Evolutionary conservation across 2,329 filamentous ascomycete genomes (phyloP).

Genomic region (Fusarium torreyae): DNA sequence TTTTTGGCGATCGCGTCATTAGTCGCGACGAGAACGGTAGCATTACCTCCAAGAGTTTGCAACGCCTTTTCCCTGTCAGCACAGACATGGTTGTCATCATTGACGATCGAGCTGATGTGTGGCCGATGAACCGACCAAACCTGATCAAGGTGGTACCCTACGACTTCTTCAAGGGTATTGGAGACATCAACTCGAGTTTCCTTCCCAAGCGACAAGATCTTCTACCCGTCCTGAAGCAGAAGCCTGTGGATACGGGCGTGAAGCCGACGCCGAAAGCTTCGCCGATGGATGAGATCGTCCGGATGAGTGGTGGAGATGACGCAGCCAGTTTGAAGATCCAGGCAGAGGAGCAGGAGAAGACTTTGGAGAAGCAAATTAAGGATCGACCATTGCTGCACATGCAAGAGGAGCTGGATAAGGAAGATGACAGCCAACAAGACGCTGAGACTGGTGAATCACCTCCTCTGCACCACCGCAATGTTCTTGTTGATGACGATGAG

Average conservation of each 20-base stretch:
- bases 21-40: conserved; percentile 98
- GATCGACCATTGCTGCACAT: conserved; percentile 92
- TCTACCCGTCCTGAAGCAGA: conserved; percentile 54
- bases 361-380: conserved; percentile 88
- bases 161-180: conserved; percentile 98
- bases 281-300: conserved; percentile 81
- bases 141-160: conserved; percentile 96
- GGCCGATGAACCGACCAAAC: conserved; percentile 90
- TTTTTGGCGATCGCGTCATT: conserved; percentile 95
- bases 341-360: conserved; percentile 87
- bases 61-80: conserved; percentile 93
- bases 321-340: conserved; percentile 79
- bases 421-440: conserved; percentile 64
- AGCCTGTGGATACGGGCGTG: conserved; percentile 28
- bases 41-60: conserved; percentile 89
- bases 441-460: conserved; percentile 47
- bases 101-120: conserved; percentile 96
- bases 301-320: conserved; percentile 80
- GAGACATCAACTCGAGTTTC: conserved; percentile 98
- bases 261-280: conserved; percentile 51
- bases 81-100: conserved; percentile 99
- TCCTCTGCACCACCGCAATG: conserved; percentile 68
- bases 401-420: conserved; percentile 91
- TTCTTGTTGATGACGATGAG: conserved; percentile 89
- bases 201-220: conserved; percentile 82